Evolutionary conservation across 805 yeast genomes (phyloP), one percentile per base, ranked within the genome.

Genomic region (Metschnikowia vanudenii): DNA sequence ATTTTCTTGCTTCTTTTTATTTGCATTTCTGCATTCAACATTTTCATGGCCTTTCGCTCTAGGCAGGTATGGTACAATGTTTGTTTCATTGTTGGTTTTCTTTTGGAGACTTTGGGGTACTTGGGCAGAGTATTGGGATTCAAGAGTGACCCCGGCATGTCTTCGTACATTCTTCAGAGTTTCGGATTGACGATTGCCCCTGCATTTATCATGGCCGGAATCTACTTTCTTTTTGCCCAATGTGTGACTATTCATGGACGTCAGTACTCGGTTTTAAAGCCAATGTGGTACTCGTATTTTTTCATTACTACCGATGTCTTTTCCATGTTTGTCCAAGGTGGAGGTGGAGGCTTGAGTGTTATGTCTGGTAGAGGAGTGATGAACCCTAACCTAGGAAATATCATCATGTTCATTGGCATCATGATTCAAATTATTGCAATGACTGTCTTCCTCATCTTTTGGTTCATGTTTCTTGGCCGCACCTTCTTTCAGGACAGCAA

Each of bases 201-300:
- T 2, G 75, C 74, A 2, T 69, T 71, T 45, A 58, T 70, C 14
- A 71, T 71, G 76, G 76, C 64, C 1, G 76, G 75, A 0, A 54
- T 71, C 14, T 71, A 71, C 52, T 68, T 65, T 48, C 36, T 70
- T 5, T 69, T 71, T 52, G 75, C 74, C 2, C 75, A 69, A 46
- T 41, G 65, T 46, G 73, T 70, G 39, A 69, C 67, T 12, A 56
- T 67, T 16, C 68, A 68, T 43, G 75, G 75, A 8, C 50, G 71
- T 38, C 58, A 62, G 31, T 71, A 63, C 51, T 66, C 74, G 17
- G 54, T 67, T 2, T 58, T 70, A 49, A 66, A 64, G 47, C 76
- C 76, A 3, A 61, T 71, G 63, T 69, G 74, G 74, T 71, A 71
- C 48, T 64, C 75, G 1, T 71, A 71, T 56, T 60, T 71, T 20